Evolutionary conservation across 2,329 filamentous ascomycete species (phyloP), one percentile per base, ranked within the genome.

Genomic region (Proliferodiscus dingleyae): DNA sequence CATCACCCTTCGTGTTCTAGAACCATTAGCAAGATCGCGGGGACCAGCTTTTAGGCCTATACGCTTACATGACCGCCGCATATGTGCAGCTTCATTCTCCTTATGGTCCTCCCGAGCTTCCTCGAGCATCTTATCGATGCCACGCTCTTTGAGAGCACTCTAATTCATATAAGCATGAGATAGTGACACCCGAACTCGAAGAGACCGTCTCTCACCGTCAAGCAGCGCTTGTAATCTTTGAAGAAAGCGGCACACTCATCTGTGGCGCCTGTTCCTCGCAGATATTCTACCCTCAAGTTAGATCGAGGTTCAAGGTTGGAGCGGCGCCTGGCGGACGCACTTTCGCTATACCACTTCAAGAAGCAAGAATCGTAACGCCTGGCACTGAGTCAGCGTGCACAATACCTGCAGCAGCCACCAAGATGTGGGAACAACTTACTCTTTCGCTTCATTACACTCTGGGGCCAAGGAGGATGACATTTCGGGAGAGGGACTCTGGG

Each of bases 321-420:
- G 13, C n/a, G 11, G 16, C 5, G 11, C 11, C 24, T 16, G 13
- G 32, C n/a, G 54, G 40, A 67, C 84, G 48, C 74, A 96, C 93
- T 97, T 70, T 98, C 93, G 64, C 90, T 96, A 68, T 98, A 98
- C 93, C 93, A 98, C 70, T 95, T 97, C 54, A 98, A 72, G 66
- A 98, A 98, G 71, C 93, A 98, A 42, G 85, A 90, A 67, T 98
- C 93, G 65, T 98, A 98, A 59, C 84, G 87, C 66, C 90, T 96
- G 51, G 19, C 42, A 23, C 2, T 5, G 24, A 37, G 33, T 53
- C 32, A 40, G 34, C 43, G 46, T 5, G 5, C 5, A 21, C 10
- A 33, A 2, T 33, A n/a, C 24, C 24, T 6, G 5, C 29, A 50
- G 50, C 34, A 19, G 45, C 59, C 22, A 46, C 3, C 32, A 18